Evolutionary conservation across 1,284 basidiomycete genomes (phyloP), one percentile per base, ranked within the genome.

Genomic region (Apiotrichum mycotoxinovorans): DNA sequence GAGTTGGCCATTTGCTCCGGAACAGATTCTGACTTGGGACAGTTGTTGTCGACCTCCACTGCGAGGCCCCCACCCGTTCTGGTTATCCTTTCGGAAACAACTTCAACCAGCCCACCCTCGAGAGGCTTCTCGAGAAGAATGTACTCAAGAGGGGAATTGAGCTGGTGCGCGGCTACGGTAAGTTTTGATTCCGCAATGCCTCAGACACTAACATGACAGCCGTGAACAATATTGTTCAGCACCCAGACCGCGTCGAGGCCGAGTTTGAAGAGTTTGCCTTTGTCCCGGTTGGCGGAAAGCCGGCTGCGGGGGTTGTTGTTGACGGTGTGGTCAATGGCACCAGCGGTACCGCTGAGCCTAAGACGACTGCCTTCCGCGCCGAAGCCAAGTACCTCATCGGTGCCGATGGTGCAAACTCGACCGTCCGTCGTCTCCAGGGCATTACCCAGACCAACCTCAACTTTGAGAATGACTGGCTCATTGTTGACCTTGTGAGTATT

Each of bases 381-480:
- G 30, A 34, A 2, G 61, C 61, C 8, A 41, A 50, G 14, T 65
- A 61, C 40, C 41, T 65, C 9, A 51, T 65, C 18, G 64, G 64
- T 9, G 60, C 58, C 22, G 64, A 65, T 42, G 64, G 64, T 4
- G 64, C 64, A 33, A 65, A 65, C 52, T 63, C 61, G 1, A 60
- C 61, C 18, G 57, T 65, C 3, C 56, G 64, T 10, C 57, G 57
- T 34, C 51, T 61, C 5, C 23, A 54, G 42, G 42, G 37, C 0
- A 57, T 65, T 26, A 51, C 54, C 12, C 35, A 20, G 20, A 55
- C 52, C 14, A 54, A 61, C 43, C 40, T 65, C 27, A 51, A 50
- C n/a, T 62, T 65, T 25, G 51, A 62, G 44, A 63, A 63, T 26
- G 64, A 65, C 51, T 65, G 61, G 64, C 59, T 65, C 12, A 56